Evolutionary conservation across 805 yeast genomes (phyloP), one percentile per base, ranked within the genome.

Genomic region (Candida tibetensis): DNA sequence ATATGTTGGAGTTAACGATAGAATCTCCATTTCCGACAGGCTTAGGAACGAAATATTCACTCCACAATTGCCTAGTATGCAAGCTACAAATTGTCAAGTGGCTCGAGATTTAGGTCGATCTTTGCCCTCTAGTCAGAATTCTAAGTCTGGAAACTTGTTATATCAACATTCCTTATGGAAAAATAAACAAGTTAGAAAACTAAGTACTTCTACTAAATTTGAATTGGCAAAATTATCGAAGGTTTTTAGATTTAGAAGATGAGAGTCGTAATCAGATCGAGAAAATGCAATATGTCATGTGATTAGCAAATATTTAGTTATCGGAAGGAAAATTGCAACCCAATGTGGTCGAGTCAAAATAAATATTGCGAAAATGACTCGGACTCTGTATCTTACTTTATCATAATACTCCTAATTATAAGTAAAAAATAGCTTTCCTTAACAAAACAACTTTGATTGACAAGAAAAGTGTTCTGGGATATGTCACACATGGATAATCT

Each of bases 1-100:
- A 6, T 76, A 76, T 40, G 37, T 60, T 2, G 64, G 67, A 4
- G 12, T 16, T 16, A 18, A 9, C 7, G 10, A 5, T 4, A 30
- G 18, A 16, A 13, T 5, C 6, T 5, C 28, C n/a, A 13, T 30
- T 30, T 30, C 25, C 7, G 25, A 21, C 10, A 21, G 25, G 25
- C 10, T 21, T 7, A 21, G 10, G 10, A 10, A 21, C 9, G 25
- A 21, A 21, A 21, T 21, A 21, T 21, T 21, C 15, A 30, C 33
- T 10, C 8, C 18, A 29, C 9, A 29, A 10, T 7, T 29, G 13
- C 33, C 33, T 4, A 13, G 5, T 8, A 28, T 28, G 28, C 14
- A 8, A 9, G 13, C 14, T 6, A 6, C 13, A 7, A n/a, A 5
- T 26, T n/a, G 6, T 6, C 28, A 7, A n/a, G 7, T 26, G 28